A percentile compares a stretch with the other conserved stretches of the same genome.
Conservation (phyloP, 2,329 filamentous ascomycete genomes). For the Chalaropsis ovoidea region DNA sequence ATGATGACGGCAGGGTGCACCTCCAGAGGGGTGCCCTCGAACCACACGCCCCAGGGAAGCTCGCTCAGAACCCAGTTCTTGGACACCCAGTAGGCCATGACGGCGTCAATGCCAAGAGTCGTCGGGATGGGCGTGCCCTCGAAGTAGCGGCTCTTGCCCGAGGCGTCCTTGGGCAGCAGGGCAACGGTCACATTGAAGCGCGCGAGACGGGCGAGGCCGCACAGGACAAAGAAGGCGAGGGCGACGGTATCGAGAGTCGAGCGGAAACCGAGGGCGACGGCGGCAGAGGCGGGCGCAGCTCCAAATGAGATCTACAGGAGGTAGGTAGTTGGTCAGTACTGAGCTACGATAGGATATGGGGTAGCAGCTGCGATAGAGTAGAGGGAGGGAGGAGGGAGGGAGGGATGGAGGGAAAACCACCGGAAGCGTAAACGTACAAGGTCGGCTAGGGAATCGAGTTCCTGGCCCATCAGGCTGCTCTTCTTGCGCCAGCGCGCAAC, state of each 20-base stretch:
- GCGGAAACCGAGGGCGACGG: conserved; percentile 80
- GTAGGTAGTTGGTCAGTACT: conserved; percentile 1
- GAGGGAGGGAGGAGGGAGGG: background rate
- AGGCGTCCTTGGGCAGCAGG: conserved; percentile 79
- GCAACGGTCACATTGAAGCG: conserved; percentile 95
- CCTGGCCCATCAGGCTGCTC: conserved; percentile 95
- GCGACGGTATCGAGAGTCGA: conserved; percentile 70
- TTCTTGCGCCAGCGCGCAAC: conserved; percentile 95
- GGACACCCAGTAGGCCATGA: conserved; percentile 85
- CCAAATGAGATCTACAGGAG: conserved; percentile 80
- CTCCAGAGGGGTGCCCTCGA: conserved; percentile 59
- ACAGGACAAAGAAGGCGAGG: conserved; percentile 83
- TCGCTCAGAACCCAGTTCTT: conserved; percentile 68
- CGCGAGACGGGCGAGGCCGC: conserved; percentile 82
- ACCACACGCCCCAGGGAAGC: conserved; percentile 65
- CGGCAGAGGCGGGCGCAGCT: conserved; percentile 74
- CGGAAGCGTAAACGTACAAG: conserved; percentile 51
- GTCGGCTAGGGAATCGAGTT: conserved; percentile 90
- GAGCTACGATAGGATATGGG: background rate
- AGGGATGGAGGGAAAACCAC: background rate
- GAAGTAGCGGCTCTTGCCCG: conserved; percentile 88
- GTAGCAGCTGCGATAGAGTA: background rate
- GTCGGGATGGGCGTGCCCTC: conserved; percentile 96
- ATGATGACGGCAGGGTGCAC: conserved; percentile 73
- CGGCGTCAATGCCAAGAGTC: conserved; percentile 63